Conservation (phyloP, 208 protist species). For the Crithidia brevicula region DNA sequence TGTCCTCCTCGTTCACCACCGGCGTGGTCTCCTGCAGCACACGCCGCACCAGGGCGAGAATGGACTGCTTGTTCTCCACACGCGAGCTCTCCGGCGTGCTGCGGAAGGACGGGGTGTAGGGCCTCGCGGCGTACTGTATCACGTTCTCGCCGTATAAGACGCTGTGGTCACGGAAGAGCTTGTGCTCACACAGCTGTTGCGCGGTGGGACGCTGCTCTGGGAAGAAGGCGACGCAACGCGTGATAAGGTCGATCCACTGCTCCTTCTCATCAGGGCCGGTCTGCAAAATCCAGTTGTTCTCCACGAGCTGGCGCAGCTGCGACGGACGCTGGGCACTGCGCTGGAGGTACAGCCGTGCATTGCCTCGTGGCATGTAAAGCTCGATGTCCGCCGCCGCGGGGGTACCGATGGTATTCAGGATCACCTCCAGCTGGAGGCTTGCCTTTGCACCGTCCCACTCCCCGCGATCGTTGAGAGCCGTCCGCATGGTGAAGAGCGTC, state of each 20-base stretch:
- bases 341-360: slow-evolving; percentile 82
- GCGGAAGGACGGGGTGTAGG: slow-evolving; percentile 52
- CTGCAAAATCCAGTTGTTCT: slow-evolving; percentile 58
- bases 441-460: slow-evolving; percentile 82
- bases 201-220: slow-evolving; percentile 80
- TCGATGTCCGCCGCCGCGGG: slow-evolving; percentile 67
- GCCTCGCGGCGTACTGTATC: slow-evolving; percentile 43
- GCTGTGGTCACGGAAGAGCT: slow-evolving; percentile 67
- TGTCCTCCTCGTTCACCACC: slow-evolving; percentile 38
- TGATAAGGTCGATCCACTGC: slow-evolving; percentile 83
- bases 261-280: slow-evolving; percentile 40
- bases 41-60: slow-evolving; percentile 48
- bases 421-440: slow-evolving; percentile 81
- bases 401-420: slow-evolving; percentile 82
- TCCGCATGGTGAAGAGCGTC: slow-evolving; percentile 93
- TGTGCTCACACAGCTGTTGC: slow-evolving; percentile 67
- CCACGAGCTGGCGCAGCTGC: slow-evolving; percentile 53
- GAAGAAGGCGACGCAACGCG: slow-evolving; percentile 79
- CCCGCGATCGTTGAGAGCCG: slow-evolving; percentile 70
- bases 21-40: slow-evolving; percentile 37
- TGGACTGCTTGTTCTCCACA: slow-evolving; percentile 63
- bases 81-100: slow-evolving; percentile 33
- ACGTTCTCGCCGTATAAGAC: slow-evolving; percentile 80
- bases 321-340: slow-evolving; percentile 61
- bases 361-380: slow-evolving; percentile 74